phyloP scores from a whole-genome alignment of 768 basidiomycete genomes.

The Leucocoprinus leucothites region DNA sequence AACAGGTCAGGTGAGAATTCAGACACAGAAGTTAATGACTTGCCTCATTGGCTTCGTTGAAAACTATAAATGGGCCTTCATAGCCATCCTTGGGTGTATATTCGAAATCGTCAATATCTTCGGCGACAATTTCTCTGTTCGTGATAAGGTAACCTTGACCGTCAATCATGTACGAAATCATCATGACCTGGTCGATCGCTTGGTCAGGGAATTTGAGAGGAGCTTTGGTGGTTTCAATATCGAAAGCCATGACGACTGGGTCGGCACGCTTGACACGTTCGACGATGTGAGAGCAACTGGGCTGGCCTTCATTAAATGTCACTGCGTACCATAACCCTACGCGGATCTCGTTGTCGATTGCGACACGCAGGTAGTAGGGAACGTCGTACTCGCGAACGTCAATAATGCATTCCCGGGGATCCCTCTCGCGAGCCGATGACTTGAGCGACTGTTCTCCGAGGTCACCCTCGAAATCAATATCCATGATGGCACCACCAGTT shows the following conservation, averaged over 20 bases:
- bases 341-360: slow-evolving; percentile 97
- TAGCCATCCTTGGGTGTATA: slow-evolving; percentile 98
- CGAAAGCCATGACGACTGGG: slow-evolving; percentile 97
- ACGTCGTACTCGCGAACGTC: slow-evolving; percentile 97
- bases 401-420: slow-evolving; percentile 90
- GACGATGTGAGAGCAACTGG: slow-evolving; percentile 62
- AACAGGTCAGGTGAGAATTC: not conserved
- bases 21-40: slow-evolving; percentile 14
- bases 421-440: slow-evolving; percentile 49
- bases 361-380: slow-evolving; percentile 96
- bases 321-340: slow-evolving; percentile 98
- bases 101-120: slow-evolving; percentile 98
- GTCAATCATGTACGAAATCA: slow-evolving; percentile 99
- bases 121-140: slow-evolving; percentile 94
- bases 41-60: slow-evolving; percentile 93
- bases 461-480: slow-evolving; percentile 66
- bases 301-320: slow-evolving; percentile 77
- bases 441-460: slow-evolving; percentile 44
- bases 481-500: slow-evolving; percentile 54
- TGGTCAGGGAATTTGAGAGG: slow-evolving; percentile 99
- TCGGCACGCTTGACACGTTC: slow-evolving; percentile 98
- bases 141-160: slow-evolving; percentile 97
- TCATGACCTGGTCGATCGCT: slow-evolving; percentile 97
- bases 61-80: slow-evolving; percentile 93
- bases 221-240: slow-evolving; percentile 99